Evolutionary conservation across 495 filamentous ascomycete species (phyloP), one percentile per base, ranked within the genome.

Genomic region (Acidiella bohemica): DNA sequence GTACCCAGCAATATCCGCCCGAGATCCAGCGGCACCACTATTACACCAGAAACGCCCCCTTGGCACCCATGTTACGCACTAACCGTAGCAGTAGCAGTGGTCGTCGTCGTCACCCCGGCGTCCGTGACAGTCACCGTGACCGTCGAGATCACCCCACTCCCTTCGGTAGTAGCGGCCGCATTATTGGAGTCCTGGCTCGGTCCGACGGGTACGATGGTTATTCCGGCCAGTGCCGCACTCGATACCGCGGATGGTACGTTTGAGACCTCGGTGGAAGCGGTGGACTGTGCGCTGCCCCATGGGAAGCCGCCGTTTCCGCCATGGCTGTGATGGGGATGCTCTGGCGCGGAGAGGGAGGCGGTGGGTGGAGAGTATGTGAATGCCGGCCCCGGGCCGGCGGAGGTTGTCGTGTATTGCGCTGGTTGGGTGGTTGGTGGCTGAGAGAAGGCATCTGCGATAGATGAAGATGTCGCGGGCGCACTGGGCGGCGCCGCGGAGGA

Each of bases 191-290:
- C n/a, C n/a, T n/a, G n/a, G 25, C 41, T 36, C 25, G 49, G 49
- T 25, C 44, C 41, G 34, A 53, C 25, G 1, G 50, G 50, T 21
- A 49, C 41, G 19, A 53, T 49, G n/a, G 46, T 53, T 16, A 53
- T 49, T 9, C 50, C 50, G 1, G 31, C 24, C 19, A 39, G 4
- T 26, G 34, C 13, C 19, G 18, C 20, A 19, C 34, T 37, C 3
- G 34, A 19, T 26, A 22, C 34, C 18, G 34, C 34, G 2, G 34
- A 24, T 8, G 18, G 20, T 20, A 22, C 34, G 20, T 24, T 3
- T 2, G 20, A 37, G 22, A 37, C 16, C 3, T 25, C n/a, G 13
- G 34, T 2, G 14, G 9, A 19, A 19, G 20, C 9, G 22, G 34
- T 6, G 13, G n/a, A n/a, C 26, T 39, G 42, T 14, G 34, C 6